Conservation (phyloP, 805 yeast genomes). For the Yarrowia bubula region DNA sequence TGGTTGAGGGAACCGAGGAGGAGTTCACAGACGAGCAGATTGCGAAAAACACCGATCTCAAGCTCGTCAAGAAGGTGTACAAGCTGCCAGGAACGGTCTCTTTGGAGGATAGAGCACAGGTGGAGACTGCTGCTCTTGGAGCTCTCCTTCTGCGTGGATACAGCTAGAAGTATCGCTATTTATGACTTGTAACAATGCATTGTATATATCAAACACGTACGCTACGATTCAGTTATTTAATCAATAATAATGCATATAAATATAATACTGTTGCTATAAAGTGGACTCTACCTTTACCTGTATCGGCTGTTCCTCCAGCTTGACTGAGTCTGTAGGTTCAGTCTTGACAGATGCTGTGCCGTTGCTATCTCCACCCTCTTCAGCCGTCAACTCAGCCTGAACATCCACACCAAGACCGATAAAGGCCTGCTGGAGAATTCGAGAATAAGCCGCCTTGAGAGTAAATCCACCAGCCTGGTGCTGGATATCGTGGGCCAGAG, state of each 20-base stretch:
- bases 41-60: slow-evolving; percentile 23
- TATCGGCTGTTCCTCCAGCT: slow-evolving; percentile 8
- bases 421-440: slow-evolving; percentile 84
- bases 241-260: slow-evolving; percentile 18
- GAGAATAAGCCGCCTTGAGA: slow-evolving; percentile 62
- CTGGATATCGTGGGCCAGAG: slow-evolving; percentile 55
- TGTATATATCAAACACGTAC: not conserved
- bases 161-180: slow-evolving; percentile 4
- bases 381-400: slow-evolving; percentile 47
- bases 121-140: slow-evolving; percentile 28
- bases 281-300: slow-evolving; percentile 24
- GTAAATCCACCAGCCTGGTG: slow-evolving; percentile 86
- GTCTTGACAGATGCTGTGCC: slow-evolving; percentile 2
- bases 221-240: not conserved
- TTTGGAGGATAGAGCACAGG: slow-evolving; percentile 15
- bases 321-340: not conserved
- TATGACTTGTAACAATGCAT: slow-evolving; percentile 1
- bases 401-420: slow-evolving; percentile 83
- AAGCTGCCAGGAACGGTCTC: slow-evolving; percentile 28
- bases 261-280: slow-evolving; percentile 10
- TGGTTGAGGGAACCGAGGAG: slow-evolving; percentile 30
- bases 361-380: not conserved
- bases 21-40: slow-evolving; percentile 27
- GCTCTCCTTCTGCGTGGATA: slow-evolving; percentile 32
- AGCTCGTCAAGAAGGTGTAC: slow-evolving; percentile 30